A percentile compares a stretch with the other conserved stretches of the same genome.
Conservation (phyloP, 805 yeast species). For the Schizosaccharomyces lindneri region DNA sequence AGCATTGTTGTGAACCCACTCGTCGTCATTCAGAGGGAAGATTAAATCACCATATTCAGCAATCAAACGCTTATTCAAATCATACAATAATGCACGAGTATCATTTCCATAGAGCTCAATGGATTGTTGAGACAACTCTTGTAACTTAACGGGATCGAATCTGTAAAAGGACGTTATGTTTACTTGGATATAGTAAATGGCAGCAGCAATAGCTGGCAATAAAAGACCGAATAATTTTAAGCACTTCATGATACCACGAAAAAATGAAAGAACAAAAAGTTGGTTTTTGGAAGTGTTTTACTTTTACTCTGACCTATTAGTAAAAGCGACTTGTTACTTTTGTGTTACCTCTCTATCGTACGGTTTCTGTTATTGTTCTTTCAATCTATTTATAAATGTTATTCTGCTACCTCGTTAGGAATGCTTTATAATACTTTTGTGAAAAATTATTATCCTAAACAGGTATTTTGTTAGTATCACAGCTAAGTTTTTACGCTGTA, state of each 20-base stretch:
- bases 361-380: too few relatives aligned
- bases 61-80: constrained; percentile 32
- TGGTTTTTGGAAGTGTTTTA: not conserved
- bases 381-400: too few relatives aligned
- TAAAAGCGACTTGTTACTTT: too few relatives aligned
- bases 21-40: constrained; percentile 46
- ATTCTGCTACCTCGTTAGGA: too few relatives aligned
- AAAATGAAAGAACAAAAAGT: not conserved
- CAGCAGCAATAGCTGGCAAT: not conserved
- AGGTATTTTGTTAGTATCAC: too few relatives aligned
- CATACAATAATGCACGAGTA: constrained; percentile 37
- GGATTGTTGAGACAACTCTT: constrained; percentile 33
- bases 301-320: too few relatives aligned
- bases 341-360: too few relatives aligned
- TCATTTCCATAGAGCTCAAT: constrained; percentile 14
- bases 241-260: not conserved
- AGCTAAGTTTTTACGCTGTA: too few relatives aligned
- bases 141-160: constrained; percentile 43
- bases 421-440: too few relatives aligned
- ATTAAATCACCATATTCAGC: constrained; percentile 47
- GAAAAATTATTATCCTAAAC: too few relatives aligned
- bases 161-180: constrained; percentile 19
- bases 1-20: constrained; percentile 93
- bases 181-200: not conserved
- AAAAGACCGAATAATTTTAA: not conserved